phyloP scores from a whole-genome alignment of 768 basidiomycete genomes.

The Neoboletus brunneissimus region DNA sequence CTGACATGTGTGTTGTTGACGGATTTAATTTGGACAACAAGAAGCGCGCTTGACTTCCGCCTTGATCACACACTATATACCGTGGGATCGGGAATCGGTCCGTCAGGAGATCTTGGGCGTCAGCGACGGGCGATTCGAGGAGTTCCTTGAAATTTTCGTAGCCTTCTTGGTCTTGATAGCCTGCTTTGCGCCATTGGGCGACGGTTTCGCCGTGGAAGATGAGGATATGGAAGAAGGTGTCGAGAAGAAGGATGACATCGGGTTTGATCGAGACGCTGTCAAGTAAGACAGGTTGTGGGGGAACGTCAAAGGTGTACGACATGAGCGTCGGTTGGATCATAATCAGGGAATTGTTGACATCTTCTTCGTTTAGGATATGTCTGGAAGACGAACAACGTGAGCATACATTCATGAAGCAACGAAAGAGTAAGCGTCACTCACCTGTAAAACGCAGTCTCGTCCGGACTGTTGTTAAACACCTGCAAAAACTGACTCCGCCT shows the following conservation, averaged over 20 bases:
- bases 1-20: conserved; percentile 95
- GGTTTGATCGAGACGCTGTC: conserved; percentile 98
- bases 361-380: conserved; percentile 93
- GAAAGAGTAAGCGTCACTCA: conserved; percentile 31
- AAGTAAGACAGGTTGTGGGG: conserved; percentile 90
- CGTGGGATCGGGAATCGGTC: conserved; percentile 97
- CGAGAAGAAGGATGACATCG: conserved; percentile 92
- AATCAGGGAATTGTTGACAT: conserved; percentile 98
- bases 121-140: conserved; percentile 78
- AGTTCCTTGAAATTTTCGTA: conserved; percentile 98
- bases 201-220: conserved; percentile 99
- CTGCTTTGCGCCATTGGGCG: conserved; percentile 96
- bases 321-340: conserved; percentile 99
- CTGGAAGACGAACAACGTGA: conserved; percentile 39
- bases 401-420: not conserved
- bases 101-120: conserved; percentile 94
- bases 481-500: conserved; percentile 97
- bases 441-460: conserved; percentile 99
- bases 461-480: conserved; percentile 99
- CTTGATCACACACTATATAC: conserved; percentile 97
- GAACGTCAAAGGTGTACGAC: conserved; percentile 93
- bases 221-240: conserved; percentile 99
- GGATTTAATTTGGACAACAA: conserved; percentile 94
- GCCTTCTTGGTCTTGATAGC: conserved; percentile 97
- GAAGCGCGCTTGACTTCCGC: conserved; percentile 98